These are phyloP conservation scores for Sequoiadendron giganteum DNA, from an alignment of 75 land plant genomes.

Conservation along the genomic window DNA sequence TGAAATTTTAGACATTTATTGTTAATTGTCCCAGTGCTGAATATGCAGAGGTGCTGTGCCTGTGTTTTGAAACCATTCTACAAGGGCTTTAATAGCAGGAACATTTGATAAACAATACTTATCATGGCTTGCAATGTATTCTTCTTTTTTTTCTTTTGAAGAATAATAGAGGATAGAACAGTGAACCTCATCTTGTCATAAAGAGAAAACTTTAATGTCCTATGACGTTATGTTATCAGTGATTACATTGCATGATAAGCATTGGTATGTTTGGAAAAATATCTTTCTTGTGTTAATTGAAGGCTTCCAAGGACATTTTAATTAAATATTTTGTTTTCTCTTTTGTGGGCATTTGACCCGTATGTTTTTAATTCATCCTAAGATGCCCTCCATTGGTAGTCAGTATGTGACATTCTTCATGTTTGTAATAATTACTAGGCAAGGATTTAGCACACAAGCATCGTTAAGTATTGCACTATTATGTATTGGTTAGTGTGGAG, in stretches of 20 bases:
- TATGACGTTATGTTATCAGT: not conserved
- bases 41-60: not conserved
- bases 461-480: no score
- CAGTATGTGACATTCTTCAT: no score
- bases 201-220: not conserved
- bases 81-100: not conserved
- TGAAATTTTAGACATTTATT: not conserved
- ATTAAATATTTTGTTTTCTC: no score
- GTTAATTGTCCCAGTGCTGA: not conserved
- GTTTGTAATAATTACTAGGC: no score
- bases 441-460: no score
- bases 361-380: no score
- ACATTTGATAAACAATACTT: not conserved
- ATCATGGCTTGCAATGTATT: not conserved
- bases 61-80: not conserved
- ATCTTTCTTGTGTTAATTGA: not conserved
- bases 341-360: no score
- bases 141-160: not conserved
- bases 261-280: not conserved
- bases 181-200: not conserved
- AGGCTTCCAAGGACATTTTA: no score
- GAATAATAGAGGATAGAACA: not conserved
- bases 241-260: not conserved
- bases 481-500: no score
- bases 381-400: no score